Conservation (phyloP, 2,329 filamentous ascomycete species). For the Botrytis fabae region DNA sequence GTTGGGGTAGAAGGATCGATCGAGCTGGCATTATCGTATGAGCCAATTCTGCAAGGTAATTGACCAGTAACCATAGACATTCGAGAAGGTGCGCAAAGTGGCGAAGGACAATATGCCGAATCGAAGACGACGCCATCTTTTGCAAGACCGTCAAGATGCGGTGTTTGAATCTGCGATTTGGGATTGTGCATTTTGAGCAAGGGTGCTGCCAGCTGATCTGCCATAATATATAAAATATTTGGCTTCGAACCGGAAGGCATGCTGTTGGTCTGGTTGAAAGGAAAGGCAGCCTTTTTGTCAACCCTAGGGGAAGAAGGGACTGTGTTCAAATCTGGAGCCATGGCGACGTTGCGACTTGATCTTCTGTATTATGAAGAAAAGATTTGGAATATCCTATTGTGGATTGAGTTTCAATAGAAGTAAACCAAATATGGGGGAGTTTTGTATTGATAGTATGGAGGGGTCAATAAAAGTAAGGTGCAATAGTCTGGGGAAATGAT, state of each 20-base stretch:
- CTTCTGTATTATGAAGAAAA: not conserved
- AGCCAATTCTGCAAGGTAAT: constrained; percentile 85
- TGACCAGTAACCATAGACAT: constrained; percentile 95
- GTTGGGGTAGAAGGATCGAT: constrained; percentile 83
- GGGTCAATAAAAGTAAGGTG: constrained; percentile 1
- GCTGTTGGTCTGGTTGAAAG: constrained; percentile 35
- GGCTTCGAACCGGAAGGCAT: constrained; percentile 49
- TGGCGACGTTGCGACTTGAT: constrained; percentile 38
- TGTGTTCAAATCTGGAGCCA: constrained; percentile 76
- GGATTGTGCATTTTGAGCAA: constrained; percentile 90
- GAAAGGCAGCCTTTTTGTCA: constrained; percentile 25
- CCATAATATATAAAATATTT: constrained; percentile 93
- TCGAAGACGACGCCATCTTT: constrained; percentile 85
- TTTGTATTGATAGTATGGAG: not conserved
- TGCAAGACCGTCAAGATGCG: constrained; percentile 82
- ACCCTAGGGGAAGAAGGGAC: constrained; percentile 56
- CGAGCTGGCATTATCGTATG: constrained; percentile 87
- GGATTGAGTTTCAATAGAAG: not conserved
- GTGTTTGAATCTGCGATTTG: constrained; percentile 86
- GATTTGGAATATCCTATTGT: not conserved
- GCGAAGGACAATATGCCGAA: constrained; percentile 91
- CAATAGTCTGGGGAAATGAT: constrained; percentile 16
- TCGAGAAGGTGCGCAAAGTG: constrained; percentile 86
- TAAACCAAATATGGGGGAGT: not conserved
- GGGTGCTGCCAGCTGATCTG: constrained; percentile 89